phyloP scores from a whole-genome alignment of 176 grass and related monocot genomes.

The Ampelocalamus luodianensis region DNA sequence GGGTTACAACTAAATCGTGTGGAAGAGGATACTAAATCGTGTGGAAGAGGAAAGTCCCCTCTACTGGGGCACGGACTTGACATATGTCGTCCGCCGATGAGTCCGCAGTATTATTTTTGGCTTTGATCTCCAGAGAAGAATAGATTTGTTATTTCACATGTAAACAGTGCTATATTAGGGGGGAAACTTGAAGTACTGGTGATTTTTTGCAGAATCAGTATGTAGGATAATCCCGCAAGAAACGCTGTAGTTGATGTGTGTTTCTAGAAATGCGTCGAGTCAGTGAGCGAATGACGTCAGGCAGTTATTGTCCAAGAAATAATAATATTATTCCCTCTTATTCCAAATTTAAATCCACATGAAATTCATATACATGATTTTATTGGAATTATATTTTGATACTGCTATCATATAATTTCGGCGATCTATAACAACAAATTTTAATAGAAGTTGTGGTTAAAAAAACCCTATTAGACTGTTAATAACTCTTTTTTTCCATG shows the following conservation, averaged over 20 bases:
- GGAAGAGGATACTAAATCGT: too few species aligned
- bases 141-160: too few species aligned
- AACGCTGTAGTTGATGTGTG: slow-evolving; percentile 40
- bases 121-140: too few species aligned
- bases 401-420: neutral
- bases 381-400: neutral
- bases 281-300: slow-evolving; percentile 1
- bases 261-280: slow-evolving; percentile 25
- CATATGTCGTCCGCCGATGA: too few species aligned
- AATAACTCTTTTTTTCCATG: neutral
- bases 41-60: too few species aligned
- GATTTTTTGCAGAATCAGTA: slow-evolving; percentile 26
- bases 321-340: neutral
- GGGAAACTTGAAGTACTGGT: too few species aligned
- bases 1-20: too few species aligned
- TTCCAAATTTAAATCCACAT: neutral
- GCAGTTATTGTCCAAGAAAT: slow-evolving; percentile 32
- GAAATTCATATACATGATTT: neutral
- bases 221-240: neutral
- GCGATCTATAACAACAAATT: neutral
- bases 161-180: too few species aligned
- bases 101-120: too few species aligned
- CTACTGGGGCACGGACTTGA: too few species aligned
- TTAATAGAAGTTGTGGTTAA: neutral
- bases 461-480: too few species aligned